Evolutionary conservation across 164 flowering plant genomes (phyloP).

Genomic region (Nymphaea colorata): DNA sequence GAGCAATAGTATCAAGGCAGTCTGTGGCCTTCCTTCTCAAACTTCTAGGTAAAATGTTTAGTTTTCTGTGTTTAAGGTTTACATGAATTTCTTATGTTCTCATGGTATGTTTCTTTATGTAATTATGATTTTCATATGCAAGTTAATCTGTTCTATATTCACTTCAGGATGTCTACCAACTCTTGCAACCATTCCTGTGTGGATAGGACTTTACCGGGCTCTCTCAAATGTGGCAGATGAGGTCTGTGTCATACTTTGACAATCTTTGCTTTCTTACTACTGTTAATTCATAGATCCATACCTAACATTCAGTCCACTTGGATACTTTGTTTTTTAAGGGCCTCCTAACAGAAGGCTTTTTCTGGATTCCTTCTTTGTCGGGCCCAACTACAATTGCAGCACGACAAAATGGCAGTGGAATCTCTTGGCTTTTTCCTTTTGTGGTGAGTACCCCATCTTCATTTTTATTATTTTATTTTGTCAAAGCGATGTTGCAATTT

Average conservation of each 20-base stretch:
- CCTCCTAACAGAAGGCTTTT: conserved; percentile 91
- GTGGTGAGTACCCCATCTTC: conserved; percentile 39
- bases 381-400: conserved; percentile 96
- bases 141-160: not conserved
- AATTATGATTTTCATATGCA: no score
- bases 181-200: conserved; percentile 89
- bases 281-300: not conserved
- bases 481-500: not conserved
- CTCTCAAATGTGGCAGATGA: conserved; percentile 97
- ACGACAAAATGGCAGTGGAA: conserved; percentile 77
- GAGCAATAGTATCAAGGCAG: no score
- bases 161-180: conserved; percentile 88
- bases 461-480: not conserved
- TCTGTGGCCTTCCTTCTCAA: no score
- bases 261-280: not conserved
- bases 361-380: conserved; percentile 98
- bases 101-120: no score
- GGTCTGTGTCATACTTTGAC: conserved; percentile 23
- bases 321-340: conserved; percentile 39
- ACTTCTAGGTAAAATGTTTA: no score
- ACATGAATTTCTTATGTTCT: no score
- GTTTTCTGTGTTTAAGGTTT: no score
- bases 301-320: no score
- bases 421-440: conserved; percentile 96
- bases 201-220: conserved; percentile 96